Evolutionary conservation across 2,329 filamentous ascomycete species (phyloP).

Genomic region (Rhynchosporium agropyri): DNA sequence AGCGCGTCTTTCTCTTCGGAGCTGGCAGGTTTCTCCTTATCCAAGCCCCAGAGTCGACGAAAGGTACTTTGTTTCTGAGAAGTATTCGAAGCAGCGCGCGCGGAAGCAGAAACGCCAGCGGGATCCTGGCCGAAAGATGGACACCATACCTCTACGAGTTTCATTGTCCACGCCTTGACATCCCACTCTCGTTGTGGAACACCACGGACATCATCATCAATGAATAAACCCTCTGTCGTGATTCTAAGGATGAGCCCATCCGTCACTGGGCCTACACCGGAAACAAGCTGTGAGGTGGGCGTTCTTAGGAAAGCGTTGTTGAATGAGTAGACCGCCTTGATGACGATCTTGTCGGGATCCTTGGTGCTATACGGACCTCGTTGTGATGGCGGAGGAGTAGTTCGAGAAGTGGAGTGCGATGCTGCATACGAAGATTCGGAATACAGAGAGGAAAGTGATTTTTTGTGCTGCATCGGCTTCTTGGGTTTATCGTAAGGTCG

Average conservation of each 20-base stretch:
- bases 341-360: conserved; percentile 94
- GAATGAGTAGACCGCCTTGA: conserved; percentile 90
- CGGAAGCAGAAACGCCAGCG: conserved; percentile 45
- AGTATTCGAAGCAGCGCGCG: conserved; percentile 44
- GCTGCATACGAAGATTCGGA: conserved; percentile 88
- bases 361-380: conserved; percentile 81
- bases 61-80: conserved; percentile 35
- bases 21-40: conserved; percentile 45
- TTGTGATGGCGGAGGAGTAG: conserved; percentile 79
- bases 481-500: conserved; percentile 75
- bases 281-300: conserved; percentile 88
- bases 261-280: conserved; percentile 81
- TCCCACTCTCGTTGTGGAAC: conserved; percentile 98
- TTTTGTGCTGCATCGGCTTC: conserved; percentile 54
- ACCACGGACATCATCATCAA: conserved; percentile 90
- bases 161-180: conserved; percentile 96
- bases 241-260: conserved; percentile 92
- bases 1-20: conserved; percentile 70
- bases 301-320: conserved; percentile 85
- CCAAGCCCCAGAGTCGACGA: conserved; percentile 45
- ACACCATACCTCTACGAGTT: conserved; percentile 87
- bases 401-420: conserved; percentile 80
- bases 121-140: conserved; percentile 57
- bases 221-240: conserved; percentile 91
- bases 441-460: conserved; percentile 70